These are phyloP conservation scores for carrot (Daucus carota) DNA, from an alignment of 129 eudicot species.

Conservation along the genomic window DNA sequence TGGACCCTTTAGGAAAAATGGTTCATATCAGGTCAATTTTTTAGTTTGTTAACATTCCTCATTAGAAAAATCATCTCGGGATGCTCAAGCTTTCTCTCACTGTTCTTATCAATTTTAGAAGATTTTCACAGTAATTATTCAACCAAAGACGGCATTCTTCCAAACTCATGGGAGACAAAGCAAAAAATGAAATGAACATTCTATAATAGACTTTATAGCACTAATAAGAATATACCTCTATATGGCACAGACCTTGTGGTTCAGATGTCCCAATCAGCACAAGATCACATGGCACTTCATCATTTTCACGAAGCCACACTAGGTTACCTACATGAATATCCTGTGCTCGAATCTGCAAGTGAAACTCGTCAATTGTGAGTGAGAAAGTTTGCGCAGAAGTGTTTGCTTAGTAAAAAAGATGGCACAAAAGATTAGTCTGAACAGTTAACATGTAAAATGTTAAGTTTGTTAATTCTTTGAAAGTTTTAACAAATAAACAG, in stretches of 20 bases:
- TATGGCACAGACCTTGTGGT: conserved; percentile 80
- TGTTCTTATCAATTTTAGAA: too few species aligned
- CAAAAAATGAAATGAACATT: neutral
- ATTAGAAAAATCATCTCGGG: too few species aligned
- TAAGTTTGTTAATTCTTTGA: too few species aligned
- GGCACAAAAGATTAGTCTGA: neutral
- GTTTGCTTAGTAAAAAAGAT: neutral
- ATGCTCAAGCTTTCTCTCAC: too few species aligned
- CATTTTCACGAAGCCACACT: conserved; percentile 97
- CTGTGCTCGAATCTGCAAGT: conserved; percentile 78
- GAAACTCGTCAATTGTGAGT: neutral
- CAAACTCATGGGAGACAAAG: neutral
- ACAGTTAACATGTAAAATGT: neutral
- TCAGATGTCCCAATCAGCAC: conserved; percentile 90
- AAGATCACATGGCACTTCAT: conserved; percentile 98
- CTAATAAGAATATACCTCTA: conserved; percentile 57
- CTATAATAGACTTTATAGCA: neutral
- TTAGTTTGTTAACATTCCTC: too few species aligned
- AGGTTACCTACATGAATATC: conserved; percentile 78
- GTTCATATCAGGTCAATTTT: too few species aligned
- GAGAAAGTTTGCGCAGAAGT: neutral
- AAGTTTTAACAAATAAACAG: too few species aligned
- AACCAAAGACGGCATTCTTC: neutral
- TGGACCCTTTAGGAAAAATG: too few species aligned
- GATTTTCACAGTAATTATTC: neutral